Evolutionary conservation across 202 grass and related monocot species (phyloP).

Genomic region (Musa balbisiana): DNA sequence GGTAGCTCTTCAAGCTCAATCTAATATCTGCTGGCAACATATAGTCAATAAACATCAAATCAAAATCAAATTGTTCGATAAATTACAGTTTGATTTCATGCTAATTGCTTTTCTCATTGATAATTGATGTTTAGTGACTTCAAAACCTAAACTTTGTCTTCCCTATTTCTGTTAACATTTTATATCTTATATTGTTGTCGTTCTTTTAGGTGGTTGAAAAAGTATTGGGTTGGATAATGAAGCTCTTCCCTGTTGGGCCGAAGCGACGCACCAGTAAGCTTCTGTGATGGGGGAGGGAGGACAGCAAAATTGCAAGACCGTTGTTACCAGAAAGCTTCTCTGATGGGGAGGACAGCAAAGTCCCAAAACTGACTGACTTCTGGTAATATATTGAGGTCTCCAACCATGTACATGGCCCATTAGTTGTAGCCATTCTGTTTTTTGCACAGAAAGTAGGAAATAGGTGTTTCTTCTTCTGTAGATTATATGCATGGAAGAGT

Average conservation of each 20-base stretch:
- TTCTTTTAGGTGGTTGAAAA: constrained; percentile 67
- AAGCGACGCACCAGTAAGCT: constrained; percentile 94
- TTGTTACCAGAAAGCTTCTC: background rate
- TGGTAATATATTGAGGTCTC: background rate
- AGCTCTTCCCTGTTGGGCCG: constrained; percentile 86
- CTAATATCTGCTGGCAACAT: no score
- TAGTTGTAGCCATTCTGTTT: constrained; percentile 50
- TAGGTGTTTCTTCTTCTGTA: constrained; percentile 20
- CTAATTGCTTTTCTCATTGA: no score
- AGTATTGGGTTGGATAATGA: constrained; percentile 97
- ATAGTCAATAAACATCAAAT: no score
- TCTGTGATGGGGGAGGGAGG: constrained; percentile 39
- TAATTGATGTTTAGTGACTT: no score
- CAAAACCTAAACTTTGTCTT: background rate
- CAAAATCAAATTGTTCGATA: no score
- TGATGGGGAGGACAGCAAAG: constrained; percentile 23
- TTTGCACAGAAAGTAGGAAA: constrained; percentile 36
- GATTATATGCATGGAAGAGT: constrained; percentile 23
- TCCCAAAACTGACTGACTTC: background rate
- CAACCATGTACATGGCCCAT: constrained; percentile 34
- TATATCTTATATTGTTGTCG: background rate
- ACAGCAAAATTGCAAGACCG: background rate
- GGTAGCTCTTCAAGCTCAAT: no score
- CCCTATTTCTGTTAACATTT: background rate
- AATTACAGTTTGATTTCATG: no score